Percentiles rank a stretch among this genome's conserved stretches.
These are phyloP conservation scores for Metarhizium humberi DNA, from an alignment of 2,329 filamentous ascomycete genomes.

Conservation along the genomic window DNA sequence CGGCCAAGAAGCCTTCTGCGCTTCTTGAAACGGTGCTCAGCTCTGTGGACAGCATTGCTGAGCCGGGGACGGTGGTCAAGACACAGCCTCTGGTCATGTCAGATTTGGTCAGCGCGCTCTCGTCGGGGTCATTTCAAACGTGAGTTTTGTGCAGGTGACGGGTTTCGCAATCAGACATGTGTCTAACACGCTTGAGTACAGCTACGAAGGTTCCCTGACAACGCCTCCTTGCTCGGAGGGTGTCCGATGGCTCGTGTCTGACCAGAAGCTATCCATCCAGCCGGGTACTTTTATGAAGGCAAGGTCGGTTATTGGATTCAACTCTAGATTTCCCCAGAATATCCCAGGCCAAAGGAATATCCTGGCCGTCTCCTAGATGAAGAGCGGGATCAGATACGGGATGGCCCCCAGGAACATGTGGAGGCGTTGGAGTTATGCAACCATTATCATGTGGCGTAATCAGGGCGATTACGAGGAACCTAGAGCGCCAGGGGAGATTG, in stretches of 20 bases:
- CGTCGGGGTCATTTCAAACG: conserved; percentile 18
- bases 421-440: too few species aligned
- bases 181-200: conserved; percentile 25
- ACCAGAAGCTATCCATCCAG: conserved; percentile 35
- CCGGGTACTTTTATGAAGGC: conserved; percentile 36
- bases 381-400: too few species aligned
- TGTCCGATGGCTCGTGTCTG: conserved; percentile 42
- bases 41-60: conserved; percentile 22
- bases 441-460: too few species aligned
- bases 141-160: conserved; percentile 9
- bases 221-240: conserved; percentile 53
- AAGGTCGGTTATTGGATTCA: conserved; percentile 1
- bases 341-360: not conserved
- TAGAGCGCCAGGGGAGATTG: too few species aligned
- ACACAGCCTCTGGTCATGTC: conserved; percentile 33
- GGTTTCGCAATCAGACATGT: not conserved
- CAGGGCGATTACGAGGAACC: too few species aligned
- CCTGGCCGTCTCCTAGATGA: too few species aligned
- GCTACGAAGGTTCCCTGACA: conserved; percentile 51
- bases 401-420: too few species aligned
- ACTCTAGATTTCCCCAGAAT: not conserved
- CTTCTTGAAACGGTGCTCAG: conserved; percentile 18
- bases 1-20: not conserved
- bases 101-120: conserved; percentile 26
- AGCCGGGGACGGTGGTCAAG: conserved; percentile 27